Evolutionary conservation across 75 land plant genomes (phyloP), one percentile per base, ranked within the genome.

Genomic region (Larix kaempferi): DNA sequence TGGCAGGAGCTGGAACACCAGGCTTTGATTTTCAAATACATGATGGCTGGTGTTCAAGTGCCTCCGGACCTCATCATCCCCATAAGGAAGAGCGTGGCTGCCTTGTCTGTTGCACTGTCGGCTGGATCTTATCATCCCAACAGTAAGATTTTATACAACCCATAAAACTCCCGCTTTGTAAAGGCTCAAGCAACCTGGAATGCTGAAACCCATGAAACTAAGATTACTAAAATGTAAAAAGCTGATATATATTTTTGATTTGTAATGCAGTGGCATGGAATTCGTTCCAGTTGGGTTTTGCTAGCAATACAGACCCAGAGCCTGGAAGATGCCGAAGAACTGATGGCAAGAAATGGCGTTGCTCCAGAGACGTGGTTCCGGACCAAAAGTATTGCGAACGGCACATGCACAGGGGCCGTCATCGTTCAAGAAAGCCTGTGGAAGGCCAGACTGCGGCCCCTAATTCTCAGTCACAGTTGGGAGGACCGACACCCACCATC

Each of bases 1-100:
- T 91, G 94, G 92, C 82, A 91, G 77, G 96, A 95, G 80, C 81
- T 95, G 69, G 97, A 95, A 83, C 96, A 91, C 79, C 98, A 95
- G 64, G 98, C 98, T 1, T 84, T 95, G 88, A 89, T 93, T 74
- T 94, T 89, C 87, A 95, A 95, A 74, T 89, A 91, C 83, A 88
- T 95, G 57, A 81, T 74, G 75, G 85, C 97, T 12, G 89, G 93
- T 63, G 90, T 83, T n/a, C 84, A 89, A 15, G 86, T 95, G 35
- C 98, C 98, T 12, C 78, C 87, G 11, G 89, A 89, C 75, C 82
- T 92, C 59, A 83, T 92, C 79, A 75, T 77, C 15, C 88, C 94
- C 78, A 78, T 88, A 75, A 75, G 80, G 78, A 84, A 81, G 79
- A 85, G 93, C 79, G 58, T 90, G 85, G 59, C 75, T 27, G 59